Percentiles rank a stretch among this genome's conserved stretches.
Evolutionary conservation across 192 early-diverging fungal genomes (phyloP).

Genomic region (Podila epicladia): DNA sequence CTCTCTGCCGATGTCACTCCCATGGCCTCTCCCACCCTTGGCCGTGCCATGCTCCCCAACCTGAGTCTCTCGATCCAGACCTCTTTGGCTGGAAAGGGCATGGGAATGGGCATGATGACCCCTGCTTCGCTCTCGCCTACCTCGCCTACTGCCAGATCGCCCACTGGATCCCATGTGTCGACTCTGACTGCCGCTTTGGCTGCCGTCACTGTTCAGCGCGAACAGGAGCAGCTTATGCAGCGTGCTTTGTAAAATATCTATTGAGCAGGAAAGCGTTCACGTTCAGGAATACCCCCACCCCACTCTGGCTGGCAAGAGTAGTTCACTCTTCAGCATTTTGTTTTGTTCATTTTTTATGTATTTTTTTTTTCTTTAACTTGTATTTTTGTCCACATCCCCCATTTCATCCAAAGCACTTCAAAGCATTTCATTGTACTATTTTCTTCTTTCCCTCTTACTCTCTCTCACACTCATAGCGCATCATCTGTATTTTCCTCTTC

Average conservation of each 20-base stretch:
- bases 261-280: neutral
- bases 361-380: neutral
- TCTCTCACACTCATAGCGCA: neutral
- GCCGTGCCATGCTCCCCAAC: constrained; percentile 17
- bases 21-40: constrained; percentile 28
- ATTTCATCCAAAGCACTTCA: neutral
- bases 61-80: constrained; percentile 36
- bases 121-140: constrained; percentile 43
- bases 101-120: constrained; percentile 28
- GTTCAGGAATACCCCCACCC: neutral
- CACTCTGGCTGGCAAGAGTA: constrained; percentile 3
- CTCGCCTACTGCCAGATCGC: constrained; percentile 18
- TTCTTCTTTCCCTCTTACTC: neutral
- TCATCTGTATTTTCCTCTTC: neutral
- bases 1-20: constrained; percentile 31
- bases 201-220: constrained; percentile 35
- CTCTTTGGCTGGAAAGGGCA: constrained; percentile 10
- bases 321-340: neutral
- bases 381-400: neutral
- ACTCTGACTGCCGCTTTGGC: constrained; percentile 45
- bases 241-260: constrained; percentile 6
- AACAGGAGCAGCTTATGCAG: constrained; percentile 12
- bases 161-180: constrained; percentile 28
- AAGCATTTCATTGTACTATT: neutral
- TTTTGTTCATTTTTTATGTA: constrained; percentile 6